Evolutionary conservation across 306 rosid genomes (phyloP).

Genomic region (Quercus aquifolioides): DNA sequence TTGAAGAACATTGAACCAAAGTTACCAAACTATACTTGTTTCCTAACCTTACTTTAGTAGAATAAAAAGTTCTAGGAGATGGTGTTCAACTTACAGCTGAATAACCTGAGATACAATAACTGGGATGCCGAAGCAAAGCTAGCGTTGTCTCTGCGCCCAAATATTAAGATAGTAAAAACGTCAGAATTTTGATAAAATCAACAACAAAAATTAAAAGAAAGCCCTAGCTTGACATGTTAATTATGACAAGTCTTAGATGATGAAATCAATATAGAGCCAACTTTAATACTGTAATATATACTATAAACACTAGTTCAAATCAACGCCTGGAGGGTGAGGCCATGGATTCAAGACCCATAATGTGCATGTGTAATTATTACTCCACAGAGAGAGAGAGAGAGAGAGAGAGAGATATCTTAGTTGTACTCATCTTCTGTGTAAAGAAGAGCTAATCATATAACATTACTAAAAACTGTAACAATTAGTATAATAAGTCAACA

Average conservation of each 20-base stretch:
- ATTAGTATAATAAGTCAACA: background rate
- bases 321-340: no score
- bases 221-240: background rate
- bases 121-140: slow-evolving; percentile 92
- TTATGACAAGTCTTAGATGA: background rate
- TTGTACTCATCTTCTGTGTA: no score
- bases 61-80: slow-evolving; percentile 18
- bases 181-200: slow-evolving; percentile 17
- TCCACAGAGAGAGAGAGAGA: no score
- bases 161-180: slow-evolving; percentile 15
- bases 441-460: background rate
- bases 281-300: background rate
- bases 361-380: no score
- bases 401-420: no score
- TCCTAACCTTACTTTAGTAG: background rate
- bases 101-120: slow-evolving; percentile 87
- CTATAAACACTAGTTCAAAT: no score
- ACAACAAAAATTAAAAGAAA: background rate
- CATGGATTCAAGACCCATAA: no score
- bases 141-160: slow-evolving; percentile 79
- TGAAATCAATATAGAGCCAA: background rate
- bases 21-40: background rate
- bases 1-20: background rate
- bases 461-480: background rate
- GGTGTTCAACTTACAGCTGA: slow-evolving; percentile 70